These are phyloP conservation scores for Nannizzia gypsea DNA, from an alignment of 2,329 filamentous ascomycete species.

Conservation along the genomic window DNA sequence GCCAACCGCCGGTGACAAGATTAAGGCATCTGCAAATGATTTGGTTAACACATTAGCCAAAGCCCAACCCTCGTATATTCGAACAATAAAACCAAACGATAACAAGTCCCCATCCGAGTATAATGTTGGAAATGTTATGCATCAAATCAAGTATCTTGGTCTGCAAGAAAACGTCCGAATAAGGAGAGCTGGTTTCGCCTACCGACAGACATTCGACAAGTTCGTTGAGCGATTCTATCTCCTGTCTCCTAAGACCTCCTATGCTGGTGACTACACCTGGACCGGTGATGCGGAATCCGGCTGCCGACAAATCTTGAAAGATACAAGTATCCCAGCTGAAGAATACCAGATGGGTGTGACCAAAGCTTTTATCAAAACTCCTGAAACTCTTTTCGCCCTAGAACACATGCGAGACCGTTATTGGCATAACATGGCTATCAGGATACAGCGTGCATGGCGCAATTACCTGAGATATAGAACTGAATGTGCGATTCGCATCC, in stretches of 20 bases:
- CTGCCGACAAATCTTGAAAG: conserved; percentile 84
- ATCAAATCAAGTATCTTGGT: conserved; percentile 98
- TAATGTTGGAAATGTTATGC: conserved; percentile 80
- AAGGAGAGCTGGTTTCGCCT: conserved; percentile 88
- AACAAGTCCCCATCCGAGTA: conserved; percentile 95
- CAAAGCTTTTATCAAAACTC: conserved; percentile 96
- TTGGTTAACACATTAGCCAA: conserved; percentile 94
- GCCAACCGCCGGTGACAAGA: conserved; percentile 90
- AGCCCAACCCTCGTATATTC: conserved; percentile 91
- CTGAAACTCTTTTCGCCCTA: conserved; percentile 88
- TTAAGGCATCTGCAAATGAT: conserved; percentile 87
- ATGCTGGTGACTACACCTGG: conserved; percentile 96
- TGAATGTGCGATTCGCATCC: conserved; percentile 87
- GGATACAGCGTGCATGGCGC: conserved; percentile 94
- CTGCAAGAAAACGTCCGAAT: conserved; percentile 99
- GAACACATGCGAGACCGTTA: conserved; percentile 97
- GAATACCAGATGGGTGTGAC: conserved; percentile 96
- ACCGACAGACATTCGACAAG: conserved; percentile 93
- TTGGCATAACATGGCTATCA: conserved; percentile 98
- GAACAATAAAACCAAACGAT: conserved; percentile 98
- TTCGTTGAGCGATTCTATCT: conserved; percentile 97
- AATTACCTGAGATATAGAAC: conserved; percentile 87
- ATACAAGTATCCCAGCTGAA: conserved; percentile 87
- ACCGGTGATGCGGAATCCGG: conserved; percentile 76
- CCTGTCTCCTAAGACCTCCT: conserved; percentile 84